Percentiles rank a stretch among this genome's conserved stretches.
Conservation (phyloP, 768 basidiomycete species). For the Lactarius hengduanensis region DNA sequence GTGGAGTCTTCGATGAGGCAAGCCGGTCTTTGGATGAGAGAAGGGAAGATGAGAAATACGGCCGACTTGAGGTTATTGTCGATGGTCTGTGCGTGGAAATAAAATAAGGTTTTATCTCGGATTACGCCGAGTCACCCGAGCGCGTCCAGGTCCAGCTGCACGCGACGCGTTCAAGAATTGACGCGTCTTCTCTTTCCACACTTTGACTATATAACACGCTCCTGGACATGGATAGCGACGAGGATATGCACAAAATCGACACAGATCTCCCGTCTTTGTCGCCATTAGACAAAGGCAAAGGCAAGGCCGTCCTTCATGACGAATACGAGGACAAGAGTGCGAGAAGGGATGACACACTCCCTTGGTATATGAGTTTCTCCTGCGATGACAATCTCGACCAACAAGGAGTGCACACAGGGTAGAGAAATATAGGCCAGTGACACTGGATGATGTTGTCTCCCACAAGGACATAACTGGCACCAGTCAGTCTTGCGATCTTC, state of each 20-base stretch:
- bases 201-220: not conserved
- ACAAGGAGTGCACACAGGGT: slow-evolving; percentile 52
- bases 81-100: slow-evolving; percentile 47
- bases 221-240: slow-evolving; percentile 54
- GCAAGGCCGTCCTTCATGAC: slow-evolving; percentile 50
- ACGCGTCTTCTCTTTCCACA: slow-evolving; percentile 15
- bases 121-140: slow-evolving; percentile 6
- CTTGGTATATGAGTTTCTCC: slow-evolving; percentile 59
- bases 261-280: slow-evolving; percentile 28
- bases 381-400: slow-evolving; percentile 9
- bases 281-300: slow-evolving; percentile 64
- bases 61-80: slow-evolving; percentile 36
- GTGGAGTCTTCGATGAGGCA: slow-evolving; percentile 93
- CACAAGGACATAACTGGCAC: slow-evolving; percentile 95
- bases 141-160: not conserved
- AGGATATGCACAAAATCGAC: slow-evolving; percentile 51
- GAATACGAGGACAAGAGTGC: slow-evolving; percentile 29
- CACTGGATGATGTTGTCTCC: slow-evolving; percentile 91
- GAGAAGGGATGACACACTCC: slow-evolving; percentile 65
- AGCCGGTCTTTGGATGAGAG: slow-evolving; percentile 41
- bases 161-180: slow-evolving; percentile 10
- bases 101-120: slow-evolving; percentile 32
- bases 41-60: slow-evolving; percentile 30
- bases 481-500: slow-evolving; percentile 53
- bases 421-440: slow-evolving; percentile 93